Conservation (phyloP, 345 rosid genomes). For the Raphanus sativus region DNA sequence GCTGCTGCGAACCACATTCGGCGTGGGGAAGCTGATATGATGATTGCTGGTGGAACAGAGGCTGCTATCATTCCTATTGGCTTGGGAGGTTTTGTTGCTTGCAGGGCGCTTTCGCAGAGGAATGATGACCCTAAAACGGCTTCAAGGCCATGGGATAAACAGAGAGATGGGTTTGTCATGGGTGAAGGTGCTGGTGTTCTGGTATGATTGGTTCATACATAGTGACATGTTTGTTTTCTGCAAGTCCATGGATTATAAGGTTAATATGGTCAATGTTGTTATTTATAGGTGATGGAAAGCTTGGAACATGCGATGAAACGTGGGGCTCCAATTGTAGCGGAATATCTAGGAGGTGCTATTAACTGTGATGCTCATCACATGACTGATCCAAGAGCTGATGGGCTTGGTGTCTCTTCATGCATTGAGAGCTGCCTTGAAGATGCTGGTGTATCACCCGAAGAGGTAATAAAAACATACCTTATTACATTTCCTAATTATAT, state of each 20-base stretch:
- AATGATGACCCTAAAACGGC: slow-evolving; percentile 98
- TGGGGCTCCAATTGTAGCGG: slow-evolving; percentile 92
- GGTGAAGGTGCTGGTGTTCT: slow-evolving; percentile 98
- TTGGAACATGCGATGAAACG: slow-evolving; percentile 97
- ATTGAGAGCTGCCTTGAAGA: slow-evolving; percentile 93
- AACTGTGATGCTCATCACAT: slow-evolving; percentile 98
- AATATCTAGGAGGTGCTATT: slow-evolving; percentile 96
- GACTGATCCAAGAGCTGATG: slow-evolving; percentile 99
- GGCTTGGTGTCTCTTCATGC: slow-evolving; percentile 98
- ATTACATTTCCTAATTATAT: neutral
- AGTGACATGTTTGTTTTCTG: too few relatives aligned
- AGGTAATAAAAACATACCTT: slow-evolving; percentile 41
- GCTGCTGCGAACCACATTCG: slow-evolving; percentile 99
- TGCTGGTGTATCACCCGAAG: slow-evolving; percentile 98
- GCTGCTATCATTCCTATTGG: slow-evolving; percentile 97
- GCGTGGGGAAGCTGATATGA: slow-evolving; percentile 98
- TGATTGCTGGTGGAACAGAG: slow-evolving; percentile 99
- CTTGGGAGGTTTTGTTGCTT: slow-evolving; percentile 97
- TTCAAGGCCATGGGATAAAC: slow-evolving; percentile 98
- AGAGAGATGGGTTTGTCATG: slow-evolving; percentile 95
- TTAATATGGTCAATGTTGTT: neutral
- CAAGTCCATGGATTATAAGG: neutral
- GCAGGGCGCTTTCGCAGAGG: slow-evolving; percentile 96
- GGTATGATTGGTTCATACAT: slow-evolving; percentile 49
- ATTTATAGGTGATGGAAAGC: slow-evolving; percentile 86